Conservation (phyloP, 129 eudicot species). For the Lonicera japonica region DNA sequence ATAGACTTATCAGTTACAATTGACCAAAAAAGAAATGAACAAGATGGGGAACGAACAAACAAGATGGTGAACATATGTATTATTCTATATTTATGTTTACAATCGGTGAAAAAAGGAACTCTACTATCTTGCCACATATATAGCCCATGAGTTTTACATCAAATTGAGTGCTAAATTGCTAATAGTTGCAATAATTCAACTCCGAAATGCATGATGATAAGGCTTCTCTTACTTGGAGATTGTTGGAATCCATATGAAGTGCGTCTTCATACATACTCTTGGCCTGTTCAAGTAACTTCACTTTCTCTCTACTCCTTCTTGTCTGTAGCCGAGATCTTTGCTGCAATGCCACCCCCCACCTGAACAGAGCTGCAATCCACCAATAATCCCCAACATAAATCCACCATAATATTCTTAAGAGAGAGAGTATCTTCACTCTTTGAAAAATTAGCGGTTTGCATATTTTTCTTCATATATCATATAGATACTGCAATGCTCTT, state of each 20-base stretch:
- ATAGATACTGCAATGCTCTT: neutral
- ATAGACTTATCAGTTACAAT: no score
- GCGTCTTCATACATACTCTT: slow-evolving; percentile 90
- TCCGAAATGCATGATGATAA: slow-evolving; percentile 66
- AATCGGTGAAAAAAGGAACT: neutral
- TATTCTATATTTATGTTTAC: neutral
- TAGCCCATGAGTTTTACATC: neutral
- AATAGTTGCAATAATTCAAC: slow-evolving; percentile 43
- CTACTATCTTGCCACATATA: neutral
- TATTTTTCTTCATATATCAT: neutral
- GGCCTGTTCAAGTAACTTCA: slow-evolving; percentile 81
- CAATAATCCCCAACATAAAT: neutral
- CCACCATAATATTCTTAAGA: neutral
- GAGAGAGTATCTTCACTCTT: neutral
- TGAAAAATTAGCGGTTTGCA: no score
- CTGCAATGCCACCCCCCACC: slow-evolving; percentile 92
- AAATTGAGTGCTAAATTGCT: slow-evolving; percentile 3
- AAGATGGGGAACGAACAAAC: neutral
- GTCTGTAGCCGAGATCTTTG: slow-evolving; percentile 82
- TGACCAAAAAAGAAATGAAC: no score
- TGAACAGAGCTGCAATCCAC: slow-evolving; percentile 81
- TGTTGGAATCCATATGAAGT: slow-evolving; percentile 64
- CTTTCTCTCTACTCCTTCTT: slow-evolving; percentile 69
- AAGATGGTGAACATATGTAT: neutral
- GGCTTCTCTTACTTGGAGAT: slow-evolving; percentile 64